Evolutionary conservation across 345 rosid species (phyloP).

Genomic region (Euphorbia pulcherrima): DNA sequence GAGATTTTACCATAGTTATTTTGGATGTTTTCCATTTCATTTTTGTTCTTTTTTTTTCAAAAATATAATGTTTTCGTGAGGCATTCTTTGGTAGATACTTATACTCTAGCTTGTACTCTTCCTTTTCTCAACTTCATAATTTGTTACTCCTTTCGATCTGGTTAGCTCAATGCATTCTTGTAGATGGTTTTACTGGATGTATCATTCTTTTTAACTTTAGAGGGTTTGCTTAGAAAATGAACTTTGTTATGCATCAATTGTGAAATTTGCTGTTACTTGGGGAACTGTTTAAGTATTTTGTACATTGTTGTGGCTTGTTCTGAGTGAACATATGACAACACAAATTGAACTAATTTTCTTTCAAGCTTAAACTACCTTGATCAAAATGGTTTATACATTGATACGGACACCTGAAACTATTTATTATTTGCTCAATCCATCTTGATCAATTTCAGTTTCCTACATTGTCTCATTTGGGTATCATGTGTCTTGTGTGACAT

Average conservation of each 20-base stretch:
- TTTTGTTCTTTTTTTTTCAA: background rate
- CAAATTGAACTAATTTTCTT: background rate
- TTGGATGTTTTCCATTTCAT: background rate
- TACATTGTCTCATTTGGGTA: background rate
- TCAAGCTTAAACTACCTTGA: background rate
- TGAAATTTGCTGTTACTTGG: background rate
- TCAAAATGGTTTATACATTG: background rate
- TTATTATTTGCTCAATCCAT: background rate
- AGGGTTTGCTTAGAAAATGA: background rate
- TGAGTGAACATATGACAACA: background rate
- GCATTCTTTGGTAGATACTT: background rate
- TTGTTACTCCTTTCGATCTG: background rate
- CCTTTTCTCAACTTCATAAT: background rate
- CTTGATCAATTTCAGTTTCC: background rate
- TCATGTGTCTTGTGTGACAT: background rate
- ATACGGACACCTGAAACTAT: background rate
- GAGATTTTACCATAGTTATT: background rate
- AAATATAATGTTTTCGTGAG: background rate
- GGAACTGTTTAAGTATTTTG: background rate
- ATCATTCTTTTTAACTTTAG: background rate
- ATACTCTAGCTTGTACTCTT: background rate
- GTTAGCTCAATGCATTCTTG: background rate
- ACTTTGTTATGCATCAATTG: background rate
- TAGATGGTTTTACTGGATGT: background rate
- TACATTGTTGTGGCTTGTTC: background rate